Conservation (phyloP, 257 asterid species). For the Primulina huaijiensis region DNA sequence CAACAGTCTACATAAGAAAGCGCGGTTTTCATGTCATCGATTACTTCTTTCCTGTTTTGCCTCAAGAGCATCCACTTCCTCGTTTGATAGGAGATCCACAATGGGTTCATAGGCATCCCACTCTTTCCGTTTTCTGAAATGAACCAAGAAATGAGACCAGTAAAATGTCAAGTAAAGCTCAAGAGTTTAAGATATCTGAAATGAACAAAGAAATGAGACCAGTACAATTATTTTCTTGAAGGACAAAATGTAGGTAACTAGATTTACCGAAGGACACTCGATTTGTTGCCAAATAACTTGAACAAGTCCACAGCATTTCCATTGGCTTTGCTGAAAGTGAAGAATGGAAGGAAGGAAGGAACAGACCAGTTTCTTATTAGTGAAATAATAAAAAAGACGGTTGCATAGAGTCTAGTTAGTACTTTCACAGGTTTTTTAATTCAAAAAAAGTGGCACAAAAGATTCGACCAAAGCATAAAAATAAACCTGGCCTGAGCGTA, state of each 20-base stretch:
- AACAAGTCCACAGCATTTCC: conserved; percentile 77
- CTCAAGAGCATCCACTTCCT: conserved; percentile 83
- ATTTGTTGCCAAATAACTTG: conserved; percentile 75
- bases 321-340: conserved; percentile 61
- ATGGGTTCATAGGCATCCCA: conserved; percentile 81
- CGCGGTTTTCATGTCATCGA: conserved; percentile 28
- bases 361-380: conserved; percentile 16
- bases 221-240: neutral
- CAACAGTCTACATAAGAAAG: too few species aligned
- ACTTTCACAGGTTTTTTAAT: neutral
- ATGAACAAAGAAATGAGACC: neutral
- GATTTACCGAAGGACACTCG: conserved; percentile 69
- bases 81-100: conserved; percentile 74
- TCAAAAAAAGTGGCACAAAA: neutral
- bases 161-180: neutral
- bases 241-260: neutral
- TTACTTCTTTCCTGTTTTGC: conserved; percentile 70
- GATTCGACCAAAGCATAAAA: conserved; percentile 4
- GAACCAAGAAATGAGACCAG: neutral
- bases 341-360: conserved; percentile 10
- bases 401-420: conserved; percentile 3
- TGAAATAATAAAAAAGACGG: conserved; percentile 7
- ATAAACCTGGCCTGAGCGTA: conserved; percentile 61
- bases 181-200: conserved; percentile 29
- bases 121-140: conserved; percentile 74